phyloP scores from a whole-genome alignment of 2,329 filamentous ascomycete genomes.

The Plectosphaerella sp. region DNA sequence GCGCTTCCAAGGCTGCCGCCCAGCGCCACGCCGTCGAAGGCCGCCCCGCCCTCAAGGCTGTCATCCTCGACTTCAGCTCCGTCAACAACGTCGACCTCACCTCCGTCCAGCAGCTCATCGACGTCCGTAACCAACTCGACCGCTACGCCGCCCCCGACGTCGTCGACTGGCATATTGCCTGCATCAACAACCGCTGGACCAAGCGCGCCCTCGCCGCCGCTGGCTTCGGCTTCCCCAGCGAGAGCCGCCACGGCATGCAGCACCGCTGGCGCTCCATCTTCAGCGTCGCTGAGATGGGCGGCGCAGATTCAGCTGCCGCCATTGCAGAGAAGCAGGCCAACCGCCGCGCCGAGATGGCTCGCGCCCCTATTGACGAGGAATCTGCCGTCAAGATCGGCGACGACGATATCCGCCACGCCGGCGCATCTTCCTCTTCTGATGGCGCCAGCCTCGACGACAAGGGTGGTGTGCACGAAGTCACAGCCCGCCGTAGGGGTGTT shows the following conservation, averaged over 20 bases:
- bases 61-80: constrained; percentile 89
- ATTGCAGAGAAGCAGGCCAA: constrained; percentile 62
- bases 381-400: constrained; percentile 25
- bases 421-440: constrained; percentile 4
- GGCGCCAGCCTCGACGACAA: constrained; percentile 1
- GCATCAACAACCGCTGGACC: constrained; percentile 90
- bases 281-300: constrained; percentile 81
- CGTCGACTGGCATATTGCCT: constrained; percentile 96
- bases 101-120: constrained; percentile 86
- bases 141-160: constrained; percentile 72
- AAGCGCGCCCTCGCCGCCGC: constrained; percentile 83
- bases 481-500: constrained; percentile 47
- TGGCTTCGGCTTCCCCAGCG: constrained; percentile 79
- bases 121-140: constrained; percentile 91
- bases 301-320: constrained; percentile 63
- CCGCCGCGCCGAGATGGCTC: constrained; percentile 23
- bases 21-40: constrained; percentile 34
- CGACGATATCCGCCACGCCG: constrained; percentile 24
- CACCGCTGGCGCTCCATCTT: constrained; percentile 92
- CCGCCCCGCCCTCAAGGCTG: constrained; percentile 73
- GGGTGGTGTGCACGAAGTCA: constrained; percentile 23
- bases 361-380: constrained; percentile 25
- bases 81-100: constrained; percentile 95
- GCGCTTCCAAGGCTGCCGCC: constrained; percentile 38
- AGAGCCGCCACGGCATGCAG: constrained; percentile 40